phyloP scores from a whole-genome alignment of 1,284 basidiomycete genomes.

The Phellinidium pouzarii region DNA sequence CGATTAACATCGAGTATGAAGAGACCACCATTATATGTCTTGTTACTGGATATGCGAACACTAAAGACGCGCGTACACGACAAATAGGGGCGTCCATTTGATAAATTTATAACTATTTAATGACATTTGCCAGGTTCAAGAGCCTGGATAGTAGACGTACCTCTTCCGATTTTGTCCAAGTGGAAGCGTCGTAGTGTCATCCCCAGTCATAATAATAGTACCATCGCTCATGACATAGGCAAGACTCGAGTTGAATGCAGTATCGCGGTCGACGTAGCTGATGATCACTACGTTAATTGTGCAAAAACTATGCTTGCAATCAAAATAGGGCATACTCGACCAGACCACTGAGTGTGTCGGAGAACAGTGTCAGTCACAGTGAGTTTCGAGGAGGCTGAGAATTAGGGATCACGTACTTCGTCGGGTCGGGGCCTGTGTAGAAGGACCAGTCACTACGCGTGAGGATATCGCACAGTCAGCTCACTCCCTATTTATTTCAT shows the following conservation, averaged over 20 bases:
- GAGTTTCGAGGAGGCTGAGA: slow-evolving; percentile 1
- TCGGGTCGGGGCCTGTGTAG: slow-evolving; percentile 56
- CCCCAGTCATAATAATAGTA: slow-evolving; percentile 67
- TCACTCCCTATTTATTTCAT: not conserved
- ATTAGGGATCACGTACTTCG: slow-evolving; percentile 40
- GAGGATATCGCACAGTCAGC: not conserved
- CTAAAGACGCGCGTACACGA: slow-evolving; percentile 26
- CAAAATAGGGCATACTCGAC: slow-evolving; percentile 42
- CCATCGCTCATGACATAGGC: slow-evolving; percentile 49
- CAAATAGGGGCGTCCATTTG: not conserved
- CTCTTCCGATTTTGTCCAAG: slow-evolving; percentile 50
- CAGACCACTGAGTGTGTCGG: slow-evolving; percentile 38
- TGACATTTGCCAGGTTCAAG: not conserved
- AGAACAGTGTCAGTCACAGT: slow-evolving; percentile 17
- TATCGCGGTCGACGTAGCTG: slow-evolving; percentile 47
- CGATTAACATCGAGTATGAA: slow-evolving; percentile 64
- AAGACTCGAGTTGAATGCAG: slow-evolving; percentile 41
- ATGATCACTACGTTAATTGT: not conserved
- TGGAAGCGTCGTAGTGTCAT: slow-evolving; percentile 50
- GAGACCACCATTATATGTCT: slow-evolving; percentile 55
- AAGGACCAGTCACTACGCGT: slow-evolving; percentile 34
- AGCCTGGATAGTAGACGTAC: slow-evolving; percentile 29
- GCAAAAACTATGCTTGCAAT: not conserved
- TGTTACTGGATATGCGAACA: slow-evolving; percentile 52
- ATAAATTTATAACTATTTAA: not conserved